phyloP scores from a whole-genome alignment of 768 basidiomycete genomes.

The Pleurotus pulmonarius region DNA sequence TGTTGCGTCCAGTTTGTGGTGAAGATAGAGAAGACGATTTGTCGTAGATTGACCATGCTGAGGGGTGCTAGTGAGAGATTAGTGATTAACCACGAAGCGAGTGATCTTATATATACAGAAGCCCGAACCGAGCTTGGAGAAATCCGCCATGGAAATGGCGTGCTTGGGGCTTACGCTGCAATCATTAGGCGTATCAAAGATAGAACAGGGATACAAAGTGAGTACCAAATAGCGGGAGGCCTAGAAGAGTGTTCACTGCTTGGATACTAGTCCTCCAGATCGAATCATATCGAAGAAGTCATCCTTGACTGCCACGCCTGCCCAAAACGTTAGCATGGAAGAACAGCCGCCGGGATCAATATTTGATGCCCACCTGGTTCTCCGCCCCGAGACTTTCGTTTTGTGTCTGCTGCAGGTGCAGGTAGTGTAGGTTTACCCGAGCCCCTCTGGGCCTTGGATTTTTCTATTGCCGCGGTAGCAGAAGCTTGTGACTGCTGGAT shows the following conservation, averaged over 20 bases:
- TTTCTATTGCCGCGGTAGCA: conserved; percentile 47
- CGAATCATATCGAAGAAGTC: conserved; percentile 83
- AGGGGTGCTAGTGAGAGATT: no score
- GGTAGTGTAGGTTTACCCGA: conserved; percentile 71
- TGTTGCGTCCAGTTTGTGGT: conserved; percentile 3
- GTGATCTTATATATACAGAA: not conserved
- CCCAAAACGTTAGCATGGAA: no score
- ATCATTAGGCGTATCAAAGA: no score
- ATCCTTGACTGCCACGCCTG: conserved; percentile 62
- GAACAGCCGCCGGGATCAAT: conserved; percentile 4
- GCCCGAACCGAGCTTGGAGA: not conserved
- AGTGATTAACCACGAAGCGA: not conserved
- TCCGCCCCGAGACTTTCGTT: conserved; percentile 49
- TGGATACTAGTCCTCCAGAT: conserved; percentile 77
- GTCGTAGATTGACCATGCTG: conserved; percentile 22
- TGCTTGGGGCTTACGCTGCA: conserved; percentile 13
- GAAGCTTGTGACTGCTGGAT: conserved; percentile 78
- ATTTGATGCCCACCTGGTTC: conserved; percentile 47
- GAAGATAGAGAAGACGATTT: conserved; percentile 18
- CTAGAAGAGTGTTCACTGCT: conserved; percentile 28
- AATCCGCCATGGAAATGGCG: conserved; percentile 19
- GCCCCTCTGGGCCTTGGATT: conserved; percentile 59
- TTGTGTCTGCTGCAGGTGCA: conserved; percentile 54
- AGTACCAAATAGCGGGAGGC: not conserved
- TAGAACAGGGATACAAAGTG: no score